Evolutionary conservation across 768 basidiomycete genomes (phyloP).

Genomic region (Hericium alpestre): DNA sequence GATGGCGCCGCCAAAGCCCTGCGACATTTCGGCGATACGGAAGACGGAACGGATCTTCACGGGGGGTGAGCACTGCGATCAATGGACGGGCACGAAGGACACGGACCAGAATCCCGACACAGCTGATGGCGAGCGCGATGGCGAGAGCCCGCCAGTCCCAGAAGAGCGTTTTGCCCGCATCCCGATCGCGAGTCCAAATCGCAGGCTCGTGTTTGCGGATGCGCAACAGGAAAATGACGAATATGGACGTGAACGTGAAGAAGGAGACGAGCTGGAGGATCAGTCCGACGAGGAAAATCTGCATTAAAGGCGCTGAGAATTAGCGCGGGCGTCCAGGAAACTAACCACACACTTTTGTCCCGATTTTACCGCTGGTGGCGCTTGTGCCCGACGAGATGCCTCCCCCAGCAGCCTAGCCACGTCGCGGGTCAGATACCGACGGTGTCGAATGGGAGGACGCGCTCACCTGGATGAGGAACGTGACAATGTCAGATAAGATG

Average conservation of each 20-base stretch:
- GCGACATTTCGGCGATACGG: constrained; percentile 42
- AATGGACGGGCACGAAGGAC: not conserved
- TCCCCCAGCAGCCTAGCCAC: constrained; percentile 36
- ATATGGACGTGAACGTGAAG: constrained; percentile 25
- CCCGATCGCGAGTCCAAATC: constrained; percentile 29
- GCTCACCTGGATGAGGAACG: constrained; percentile 54
- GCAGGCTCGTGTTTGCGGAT: constrained; percentile 31
- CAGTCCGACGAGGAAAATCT: constrained; percentile 5
- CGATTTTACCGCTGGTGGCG: constrained; percentile 15
- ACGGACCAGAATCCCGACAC: constrained; percentile 52
- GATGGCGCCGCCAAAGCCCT: constrained; percentile 52
- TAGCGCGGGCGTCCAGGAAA: not conserved
- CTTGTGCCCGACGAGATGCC: constrained; percentile 33
- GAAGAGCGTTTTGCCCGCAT: constrained; percentile 30
- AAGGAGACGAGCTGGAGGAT: constrained; percentile 9
- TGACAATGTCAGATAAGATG: constrained; percentile 50
- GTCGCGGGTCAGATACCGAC: not conserved
- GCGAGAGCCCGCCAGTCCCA: constrained; percentile 52
- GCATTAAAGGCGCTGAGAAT: not conserved
- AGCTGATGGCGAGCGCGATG: constrained; percentile 40
- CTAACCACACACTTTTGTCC: constrained; percentile 25
- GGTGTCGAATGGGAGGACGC: not conserved
- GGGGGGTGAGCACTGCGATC: not conserved
- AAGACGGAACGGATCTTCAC: constrained; percentile 54
- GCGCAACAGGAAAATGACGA: constrained; percentile 26